Evolutionary conservation across 177 flowering plant species (phyloP), one percentile per base, ranked within the genome.

Genomic region (Vitis hybrid): DNA sequence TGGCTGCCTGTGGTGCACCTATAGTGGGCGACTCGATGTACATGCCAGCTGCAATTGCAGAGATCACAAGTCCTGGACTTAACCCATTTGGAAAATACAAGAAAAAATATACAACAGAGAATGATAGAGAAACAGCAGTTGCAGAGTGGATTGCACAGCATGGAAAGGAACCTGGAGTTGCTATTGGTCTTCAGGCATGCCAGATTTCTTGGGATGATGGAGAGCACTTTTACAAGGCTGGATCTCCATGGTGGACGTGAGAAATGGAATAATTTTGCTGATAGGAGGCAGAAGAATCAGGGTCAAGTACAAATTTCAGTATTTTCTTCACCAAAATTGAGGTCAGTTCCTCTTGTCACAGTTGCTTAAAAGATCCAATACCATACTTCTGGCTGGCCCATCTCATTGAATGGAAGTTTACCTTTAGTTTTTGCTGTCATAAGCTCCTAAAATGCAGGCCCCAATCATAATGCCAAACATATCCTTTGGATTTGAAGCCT

Each of bases 11-110:
- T 81, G 93, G 97, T 63, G 93, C 97, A 60, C 99, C 99, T 23
- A 68, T 94, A 70, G 89, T 95, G 60, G 99, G 98, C 48, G 99
- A 95, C 75, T 85, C 97, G 10, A 91, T 93, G 94, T 95, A 95
- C 82, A 89, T 88, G 87, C 92, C 98, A 58, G 92, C 98, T 75
- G 86, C 86, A 58, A 67, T 87, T 59, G 91, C 90, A 56, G 93
- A 93, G 79, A 71, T 69, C 73, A 57, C 66, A 21, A 78, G 48
- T 67, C 97, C 94, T 34, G 87, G 85, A 66, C 52, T 88, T 55
- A 86, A 90, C 56, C 98, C 97, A 61, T 87, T 81, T 79, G 91
- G 93, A 23, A 83, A 82, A 63, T 68, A 51, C 66, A 76, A 70
- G 66, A 85, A 72, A 69, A 56, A 72, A 26, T 79, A 80, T 61